phyloP scores from a whole-genome alignment of 768 basidiomycete genomes.

The Sarcomyxa edulis region DNA sequence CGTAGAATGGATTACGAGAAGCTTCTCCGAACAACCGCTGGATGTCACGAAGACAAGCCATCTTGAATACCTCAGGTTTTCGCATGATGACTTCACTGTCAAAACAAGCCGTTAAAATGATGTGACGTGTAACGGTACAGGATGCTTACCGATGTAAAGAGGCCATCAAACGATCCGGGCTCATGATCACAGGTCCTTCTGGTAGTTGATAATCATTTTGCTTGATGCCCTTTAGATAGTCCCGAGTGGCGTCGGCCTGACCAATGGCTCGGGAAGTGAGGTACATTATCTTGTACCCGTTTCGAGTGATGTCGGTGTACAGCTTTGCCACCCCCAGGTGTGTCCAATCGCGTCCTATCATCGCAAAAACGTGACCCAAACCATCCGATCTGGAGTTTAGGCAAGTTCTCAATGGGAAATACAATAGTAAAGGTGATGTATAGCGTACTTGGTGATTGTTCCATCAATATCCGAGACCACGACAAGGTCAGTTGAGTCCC shows the following conservation, averaged over 20 bases:
- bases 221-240: conserved; percentile 91
- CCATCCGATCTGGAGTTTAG: conserved; percentile 74
- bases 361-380: conserved; percentile 92
- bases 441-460: conserved; percentile 89
- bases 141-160: conserved; percentile 82
- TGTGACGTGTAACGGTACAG: not conserved
- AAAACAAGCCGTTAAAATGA: not conserved
- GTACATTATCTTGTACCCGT: conserved; percentile 98
- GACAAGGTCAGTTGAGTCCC: conserved; percentile 87
- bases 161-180: conserved; percentile 91
- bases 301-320: conserved; percentile 91
- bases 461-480: conserved; percentile 98
- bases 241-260: conserved; percentile 93
- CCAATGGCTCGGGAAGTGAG: conserved; percentile 96
- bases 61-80: conserved; percentile 99
- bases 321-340: conserved; percentile 95
- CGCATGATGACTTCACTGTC: conserved; percentile 95
- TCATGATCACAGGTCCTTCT: conserved; percentile 98
- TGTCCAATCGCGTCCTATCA: conserved; percentile 98
- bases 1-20: conserved; percentile 80
- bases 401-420: not conserved
- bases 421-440: not conserved
- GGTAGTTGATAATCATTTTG: conserved; percentile 97
- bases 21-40: conserved; percentile 81
- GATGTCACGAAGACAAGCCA: conserved; percentile 96